Evolutionary conservation across 352 stramenopile species (phyloP).

Genomic region (Phytophthora cajani): DNA sequence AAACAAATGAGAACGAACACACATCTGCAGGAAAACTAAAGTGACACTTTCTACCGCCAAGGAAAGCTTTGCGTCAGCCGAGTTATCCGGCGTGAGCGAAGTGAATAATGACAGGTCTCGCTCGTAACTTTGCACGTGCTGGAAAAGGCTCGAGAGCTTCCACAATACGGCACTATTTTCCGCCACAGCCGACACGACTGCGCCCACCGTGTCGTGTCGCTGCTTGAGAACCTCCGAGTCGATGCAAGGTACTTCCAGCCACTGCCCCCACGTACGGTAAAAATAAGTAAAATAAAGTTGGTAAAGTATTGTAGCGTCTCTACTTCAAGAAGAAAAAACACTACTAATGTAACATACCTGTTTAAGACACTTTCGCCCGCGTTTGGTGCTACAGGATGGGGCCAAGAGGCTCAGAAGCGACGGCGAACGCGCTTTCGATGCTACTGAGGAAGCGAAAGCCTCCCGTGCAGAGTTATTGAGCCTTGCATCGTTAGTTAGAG

Average conservation of each 20-base stretch:
- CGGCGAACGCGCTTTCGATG: slow-evolving; percentile 8
- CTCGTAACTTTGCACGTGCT: slow-evolving; percentile 36
- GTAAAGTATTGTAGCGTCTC: too few relatives aligned
- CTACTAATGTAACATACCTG: slow-evolving; percentile 12
- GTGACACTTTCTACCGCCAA: slow-evolving; percentile 9
- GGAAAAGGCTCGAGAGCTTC: slow-evolving; percentile 30
- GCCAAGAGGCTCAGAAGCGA: slow-evolving; percentile 34
- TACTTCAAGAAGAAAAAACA: background rate
- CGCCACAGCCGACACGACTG: slow-evolving; percentile 13
- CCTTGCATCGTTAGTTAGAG: background rate
- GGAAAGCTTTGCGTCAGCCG: slow-evolving; percentile 6
- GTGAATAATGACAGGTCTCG: slow-evolving; percentile 26
- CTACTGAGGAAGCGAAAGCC: slow-evolving; percentile 19
- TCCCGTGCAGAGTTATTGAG: slow-evolving; percentile 22
- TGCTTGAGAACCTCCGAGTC: slow-evolving; percentile 11
- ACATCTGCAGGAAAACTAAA: background rate
- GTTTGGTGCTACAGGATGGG: slow-evolving; percentile 36
- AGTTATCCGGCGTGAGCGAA: background rate
- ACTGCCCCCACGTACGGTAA: slow-evolving; percentile 12
- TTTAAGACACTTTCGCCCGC: slow-evolving; percentile 26
- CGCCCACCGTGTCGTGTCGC: slow-evolving; percentile 32
- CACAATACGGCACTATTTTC: slow-evolving; percentile 6
- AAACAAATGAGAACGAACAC: background rate
- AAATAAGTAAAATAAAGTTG: background rate
- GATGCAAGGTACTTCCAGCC: slow-evolving; percentile 32